Base-by-base conservation (phyloP, 306 rosid species). In the Vigna radiata region DNA sequence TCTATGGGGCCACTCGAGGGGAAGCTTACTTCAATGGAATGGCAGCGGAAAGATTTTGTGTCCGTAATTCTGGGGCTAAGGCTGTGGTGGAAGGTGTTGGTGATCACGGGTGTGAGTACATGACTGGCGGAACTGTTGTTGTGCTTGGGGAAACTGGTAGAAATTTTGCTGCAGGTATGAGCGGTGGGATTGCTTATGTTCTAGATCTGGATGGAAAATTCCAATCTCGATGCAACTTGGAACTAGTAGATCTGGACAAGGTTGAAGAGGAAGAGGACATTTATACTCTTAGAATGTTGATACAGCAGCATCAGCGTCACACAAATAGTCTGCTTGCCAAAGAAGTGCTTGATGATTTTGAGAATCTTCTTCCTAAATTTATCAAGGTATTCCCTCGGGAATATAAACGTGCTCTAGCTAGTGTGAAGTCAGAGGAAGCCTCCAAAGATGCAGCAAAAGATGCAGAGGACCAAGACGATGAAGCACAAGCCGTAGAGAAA, bases 21-120 rank as follows among this genome's bases (percentile, higher is more conserved):
- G 97, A 96, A 83, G 99, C 98, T 7, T 96, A 96, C 84, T 96
- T 96, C 89, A 89, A 92, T 80, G 99, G 99, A 60, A 96, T 96
- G 99, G 99, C 99, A 67, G 99, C 99, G 17, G 99, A 96, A 87
- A 92, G 99, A 81, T 96, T 96, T 83, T 92, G 93, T 59, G 99
- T 96, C 39, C 98, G 99, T 64, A 96, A 96, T 82, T 96, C 99
- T 10, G 99, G 99, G 82, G 98, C 97, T 17, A 89, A 53, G 84
- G 97, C 99, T 21, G 97, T 96, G 68, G 99, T 92, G 77, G 99
- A 96, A 86, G 99, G 99, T 74, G 97, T 96, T 78, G 99, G 99
- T 54, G 99, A 96, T 84, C 99, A 96, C 79, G 99, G 99, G 53
- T 96, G 99, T 73, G 99, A 96, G 86, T 96, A 92, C 76, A 96